Evolutionary conservation across 495 filamentous ascomycete genomes (phyloP).

Genomic region (Aspergillus kassunensis): DNA sequence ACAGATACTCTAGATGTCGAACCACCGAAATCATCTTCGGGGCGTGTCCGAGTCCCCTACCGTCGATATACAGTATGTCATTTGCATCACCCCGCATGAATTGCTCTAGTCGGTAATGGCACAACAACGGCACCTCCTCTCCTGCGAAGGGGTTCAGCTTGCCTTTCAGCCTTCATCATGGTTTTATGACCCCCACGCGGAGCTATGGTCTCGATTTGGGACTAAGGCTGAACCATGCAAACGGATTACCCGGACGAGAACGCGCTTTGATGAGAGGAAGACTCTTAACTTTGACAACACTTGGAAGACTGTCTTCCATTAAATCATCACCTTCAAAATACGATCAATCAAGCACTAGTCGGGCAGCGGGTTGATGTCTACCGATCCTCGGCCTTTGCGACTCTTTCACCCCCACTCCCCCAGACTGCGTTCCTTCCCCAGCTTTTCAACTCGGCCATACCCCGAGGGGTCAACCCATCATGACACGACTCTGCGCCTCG

Average conservation of each 20-base stretch:
- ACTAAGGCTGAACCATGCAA: too few relatives aligned
- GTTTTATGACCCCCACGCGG: too few relatives aligned
- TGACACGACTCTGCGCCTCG: constrained; percentile 21
- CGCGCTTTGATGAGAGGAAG: background rate
- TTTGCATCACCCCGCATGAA: too few relatives aligned
- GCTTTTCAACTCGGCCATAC: constrained; percentile 24
- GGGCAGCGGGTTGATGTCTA: constrained; percentile 1
- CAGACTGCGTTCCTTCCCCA: constrained; percentile 7
- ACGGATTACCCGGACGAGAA: too few relatives aligned
- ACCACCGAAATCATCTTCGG: background rate
- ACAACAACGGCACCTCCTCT: too few relatives aligned
- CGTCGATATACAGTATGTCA: too few relatives aligned
- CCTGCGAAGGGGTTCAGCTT: too few relatives aligned
- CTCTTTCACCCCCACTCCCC: constrained; percentile 2
- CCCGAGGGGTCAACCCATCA: constrained; percentile 22
- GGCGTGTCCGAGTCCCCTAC: constrained; percentile 4
- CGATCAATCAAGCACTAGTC: too few relatives aligned
- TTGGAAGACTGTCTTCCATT: background rate
- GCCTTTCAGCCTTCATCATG: too few relatives aligned
- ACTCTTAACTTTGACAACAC: background rate
- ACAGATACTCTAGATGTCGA: background rate
- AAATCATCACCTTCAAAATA: background rate
- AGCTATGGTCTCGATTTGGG: too few relatives aligned
- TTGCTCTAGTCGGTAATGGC: too few relatives aligned
- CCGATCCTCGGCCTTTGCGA: background rate